Evolutionary conservation across 208 protist species (phyloP).

Genomic region (Zelonia costaricensis): DNA sequence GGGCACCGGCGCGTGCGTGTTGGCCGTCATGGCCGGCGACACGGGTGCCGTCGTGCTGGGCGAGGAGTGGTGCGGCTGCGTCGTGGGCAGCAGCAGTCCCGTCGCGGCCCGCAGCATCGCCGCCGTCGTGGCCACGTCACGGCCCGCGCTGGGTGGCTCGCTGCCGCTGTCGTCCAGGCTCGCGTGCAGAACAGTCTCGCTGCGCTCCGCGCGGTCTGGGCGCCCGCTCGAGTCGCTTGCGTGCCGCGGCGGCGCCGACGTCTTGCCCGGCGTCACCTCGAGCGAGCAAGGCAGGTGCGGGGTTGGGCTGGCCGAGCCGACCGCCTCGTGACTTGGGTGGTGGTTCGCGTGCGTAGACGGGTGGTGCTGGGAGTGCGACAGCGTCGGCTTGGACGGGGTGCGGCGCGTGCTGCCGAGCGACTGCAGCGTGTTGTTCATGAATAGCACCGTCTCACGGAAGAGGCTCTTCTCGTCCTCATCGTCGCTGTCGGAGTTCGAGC

Average conservation of each 20-base stretch:
- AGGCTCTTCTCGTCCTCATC: constrained; percentile 33
- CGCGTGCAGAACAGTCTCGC: neutral
- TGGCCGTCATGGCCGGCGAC: constrained; percentile 9
- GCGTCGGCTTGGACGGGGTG: constrained; percentile 12
- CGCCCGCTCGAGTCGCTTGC: neutral
- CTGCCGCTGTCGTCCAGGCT: no score
- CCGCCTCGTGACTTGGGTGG: constrained; percentile 2
- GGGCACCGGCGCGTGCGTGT: constrained; percentile 7
- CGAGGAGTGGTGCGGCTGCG: neutral
- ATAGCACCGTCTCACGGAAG: constrained; percentile 37
- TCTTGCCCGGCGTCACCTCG: constrained; percentile 18
- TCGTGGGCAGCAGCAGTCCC: neutral
- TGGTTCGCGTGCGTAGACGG: no score
- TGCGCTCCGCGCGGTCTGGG: neutral
- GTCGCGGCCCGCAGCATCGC: constrained; percentile 9
- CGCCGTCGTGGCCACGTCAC: no score
- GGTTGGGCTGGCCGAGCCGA: constrained; percentile 6
- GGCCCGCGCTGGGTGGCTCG: no score
- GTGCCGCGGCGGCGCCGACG: neutral
- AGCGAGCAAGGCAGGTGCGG: constrained; percentile 13
- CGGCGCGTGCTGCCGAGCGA: constrained; percentile 30
- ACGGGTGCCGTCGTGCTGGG: neutral
- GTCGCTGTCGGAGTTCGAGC: constrained; percentile 23
- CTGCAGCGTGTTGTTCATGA: constrained; percentile 30
- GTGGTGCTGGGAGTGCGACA: no score